Evolutionary conservation across 441 rosid species (phyloP), one percentile per base, ranked within the genome.

Genomic region (Flueggea neowawraea): DNA sequence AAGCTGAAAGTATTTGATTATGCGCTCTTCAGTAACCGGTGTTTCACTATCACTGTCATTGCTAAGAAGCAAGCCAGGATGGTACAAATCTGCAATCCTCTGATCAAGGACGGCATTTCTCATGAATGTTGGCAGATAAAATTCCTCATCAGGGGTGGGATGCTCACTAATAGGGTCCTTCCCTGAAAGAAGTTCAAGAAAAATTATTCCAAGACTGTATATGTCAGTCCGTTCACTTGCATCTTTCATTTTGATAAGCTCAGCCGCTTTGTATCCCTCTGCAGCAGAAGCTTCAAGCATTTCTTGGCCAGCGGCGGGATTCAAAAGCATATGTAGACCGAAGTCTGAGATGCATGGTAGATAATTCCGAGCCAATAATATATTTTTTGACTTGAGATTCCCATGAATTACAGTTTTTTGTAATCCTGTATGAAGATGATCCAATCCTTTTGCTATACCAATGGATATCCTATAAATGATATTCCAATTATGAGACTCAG

Each of bases 181-280:
- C 16, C 95, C 98, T 0, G 97, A 79, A 36, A 93, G 73, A 33
- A 93, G 52, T 77, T 94, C 93, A 47, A 94, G 96, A 72, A 90
- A 78, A 41, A 87, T 80, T 48, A 94, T 74, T 17, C 98, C 98
- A 3, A 88, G 80, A 72, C 88, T 75, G 75, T 84, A 90, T 44
- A 87, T 74, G 70, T 94, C 98, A 59, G 82, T 80, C 75, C 75
- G 87, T 63, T 66, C 81, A 16, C 76, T 84, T 33, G 73, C 93
- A 69, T 90, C 97, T 67, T 75, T 88, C 89, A 90, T 81, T 68
- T 94, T 90, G 69, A 87, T 82, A 16, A 94, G 83, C 80, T 94
- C 97, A 13, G 96, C 95, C 44, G 98, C 90, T 76, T 82, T 94
- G 69, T 90, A 90, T 10, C 98, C 98, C 76, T 84, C 80, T 14